These are phyloP conservation scores for Blastocrithidia nonstop DNA, from an alignment of 208 protist species.

Conservation along the genomic window DNA sequence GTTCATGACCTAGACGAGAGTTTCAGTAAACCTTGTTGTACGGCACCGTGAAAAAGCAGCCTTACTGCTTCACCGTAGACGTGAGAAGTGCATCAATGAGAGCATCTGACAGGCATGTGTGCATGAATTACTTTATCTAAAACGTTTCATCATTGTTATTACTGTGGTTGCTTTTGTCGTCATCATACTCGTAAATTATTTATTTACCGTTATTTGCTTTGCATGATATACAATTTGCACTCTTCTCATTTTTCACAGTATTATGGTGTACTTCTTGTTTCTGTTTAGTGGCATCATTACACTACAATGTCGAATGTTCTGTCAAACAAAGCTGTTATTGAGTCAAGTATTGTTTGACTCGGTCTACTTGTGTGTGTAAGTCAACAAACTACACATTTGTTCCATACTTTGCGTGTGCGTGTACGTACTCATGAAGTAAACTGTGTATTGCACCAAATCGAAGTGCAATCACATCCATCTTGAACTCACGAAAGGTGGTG, in stretches of 20 bases:
- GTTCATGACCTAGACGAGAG: slow-evolving; percentile 89
- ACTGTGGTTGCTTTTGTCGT: not conserved
- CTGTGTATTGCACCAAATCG: slow-evolving; percentile 13
- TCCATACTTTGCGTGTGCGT: too few relatives aligned
- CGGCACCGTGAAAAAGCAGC: slow-evolving; percentile 88
- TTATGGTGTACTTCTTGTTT: too few relatives aligned
- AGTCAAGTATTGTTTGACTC: too few relatives aligned
- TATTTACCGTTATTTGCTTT: not conserved
- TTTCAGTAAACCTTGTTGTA: slow-evolving; percentile 98
- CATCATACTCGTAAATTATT: not conserved
- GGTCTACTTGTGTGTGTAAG: too few relatives aligned
- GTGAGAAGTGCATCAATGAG: slow-evolving; percentile 28
- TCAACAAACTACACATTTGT: too few relatives aligned
- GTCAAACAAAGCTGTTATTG: too few relatives aligned
- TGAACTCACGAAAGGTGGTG: slow-evolving; percentile 92
- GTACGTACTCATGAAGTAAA: too few relatives aligned
- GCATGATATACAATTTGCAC: not conserved
- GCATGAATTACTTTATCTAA: not conserved
- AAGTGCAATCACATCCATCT: slow-evolving; percentile 93
- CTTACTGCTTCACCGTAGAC: slow-evolving; percentile 84
- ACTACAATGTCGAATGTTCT: too few relatives aligned
- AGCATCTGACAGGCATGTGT: slow-evolving; percentile 5
- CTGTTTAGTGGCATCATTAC: too few relatives aligned
- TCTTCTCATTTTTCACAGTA: too few relatives aligned
- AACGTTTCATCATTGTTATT: not conserved